phyloP scores from a whole-genome alignment of 2,329 filamentous ascomycete species.

The Sclerotiophoma versabilis region DNA sequence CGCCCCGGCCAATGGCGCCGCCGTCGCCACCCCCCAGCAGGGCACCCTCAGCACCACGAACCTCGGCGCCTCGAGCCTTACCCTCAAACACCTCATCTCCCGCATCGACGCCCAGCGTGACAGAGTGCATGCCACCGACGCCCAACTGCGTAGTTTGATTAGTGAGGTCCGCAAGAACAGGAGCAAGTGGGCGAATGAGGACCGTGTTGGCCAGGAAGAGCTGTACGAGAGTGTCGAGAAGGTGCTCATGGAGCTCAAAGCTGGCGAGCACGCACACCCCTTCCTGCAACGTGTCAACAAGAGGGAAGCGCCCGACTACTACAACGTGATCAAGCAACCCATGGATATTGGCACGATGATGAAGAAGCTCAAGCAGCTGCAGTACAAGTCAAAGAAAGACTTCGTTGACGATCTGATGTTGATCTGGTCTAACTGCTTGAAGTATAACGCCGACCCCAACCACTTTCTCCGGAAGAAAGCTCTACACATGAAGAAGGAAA shows the following conservation, averaged over 20 bases:
- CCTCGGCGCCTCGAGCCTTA: constrained; percentile 92
- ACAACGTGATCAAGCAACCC: constrained; percentile 89
- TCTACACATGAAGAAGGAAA: constrained; percentile 95
- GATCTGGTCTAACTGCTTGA: constrained; percentile 96
- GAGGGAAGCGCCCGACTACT: constrained; percentile 94
- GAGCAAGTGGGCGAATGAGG: constrained; percentile 98
- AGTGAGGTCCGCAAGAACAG: constrained; percentile 97
- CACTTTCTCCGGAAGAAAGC: constrained; percentile 92
- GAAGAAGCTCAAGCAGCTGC: constrained; percentile 82
- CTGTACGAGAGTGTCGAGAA: constrained; percentile 97
- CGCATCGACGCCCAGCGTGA: constrained; percentile 93
- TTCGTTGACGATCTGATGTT: constrained; percentile 93
- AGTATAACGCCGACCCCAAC: constrained; percentile 89
- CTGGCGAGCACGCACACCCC: constrained; percentile 95
- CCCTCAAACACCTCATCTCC: constrained; percentile 94
- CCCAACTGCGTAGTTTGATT: constrained; percentile 89
- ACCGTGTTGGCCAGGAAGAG: constrained; percentile 96
- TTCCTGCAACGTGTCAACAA: constrained; percentile 96
- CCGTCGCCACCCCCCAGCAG: constrained; percentile 68
- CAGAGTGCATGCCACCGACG: constrained; percentile 88
- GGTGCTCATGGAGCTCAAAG: constrained; percentile 95
- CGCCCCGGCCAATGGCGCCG: constrained; percentile 59
- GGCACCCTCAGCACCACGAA: constrained; percentile 93
- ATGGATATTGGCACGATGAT: constrained; percentile 99
- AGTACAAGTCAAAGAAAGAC: constrained; percentile 77